These are phyloP conservation scores for Fusarium sp. DNA, from an alignment of 2,329 filamentous ascomycete species.

Conservation along the genomic window DNA sequence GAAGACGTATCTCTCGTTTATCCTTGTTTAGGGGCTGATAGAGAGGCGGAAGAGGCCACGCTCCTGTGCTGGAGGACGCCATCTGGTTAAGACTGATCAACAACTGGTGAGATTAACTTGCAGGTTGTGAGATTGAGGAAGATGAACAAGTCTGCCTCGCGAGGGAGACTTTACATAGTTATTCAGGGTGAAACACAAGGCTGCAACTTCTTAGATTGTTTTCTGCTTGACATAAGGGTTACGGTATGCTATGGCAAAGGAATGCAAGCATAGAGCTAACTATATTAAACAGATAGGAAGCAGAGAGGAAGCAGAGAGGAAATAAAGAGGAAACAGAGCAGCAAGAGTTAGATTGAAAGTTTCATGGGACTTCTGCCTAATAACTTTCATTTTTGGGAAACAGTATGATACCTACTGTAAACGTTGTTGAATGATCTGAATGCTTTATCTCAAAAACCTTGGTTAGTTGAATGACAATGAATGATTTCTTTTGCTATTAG, in stretches of 20 bases:
- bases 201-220: background rate
- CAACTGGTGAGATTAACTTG: no score
- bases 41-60: rapidly evolving
- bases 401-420: no score
- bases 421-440: background rate
- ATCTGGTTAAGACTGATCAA: background rate
- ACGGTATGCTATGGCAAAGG: background rate
- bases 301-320: background rate
- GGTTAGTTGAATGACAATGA: no score
- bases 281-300: background rate
- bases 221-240: background rate
- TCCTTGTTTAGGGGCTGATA: background rate
- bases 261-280: background rate
- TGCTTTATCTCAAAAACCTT: background rate
- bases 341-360: rapidly evolving
- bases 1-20: background rate
- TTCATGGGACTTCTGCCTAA: rapidly evolving
- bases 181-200: background rate
- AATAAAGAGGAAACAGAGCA: background rate
- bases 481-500: no score
- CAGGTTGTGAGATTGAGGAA: rapidly evolving
- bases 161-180: background rate
- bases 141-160: rapidly evolving
- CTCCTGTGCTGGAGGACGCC: background rate
- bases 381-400: background rate